Evolutionary conservation across 2,329 filamentous ascomycete genomes (phyloP), one percentile per base, ranked within the genome.

Genomic region (Meredithiella fracta): DNA sequence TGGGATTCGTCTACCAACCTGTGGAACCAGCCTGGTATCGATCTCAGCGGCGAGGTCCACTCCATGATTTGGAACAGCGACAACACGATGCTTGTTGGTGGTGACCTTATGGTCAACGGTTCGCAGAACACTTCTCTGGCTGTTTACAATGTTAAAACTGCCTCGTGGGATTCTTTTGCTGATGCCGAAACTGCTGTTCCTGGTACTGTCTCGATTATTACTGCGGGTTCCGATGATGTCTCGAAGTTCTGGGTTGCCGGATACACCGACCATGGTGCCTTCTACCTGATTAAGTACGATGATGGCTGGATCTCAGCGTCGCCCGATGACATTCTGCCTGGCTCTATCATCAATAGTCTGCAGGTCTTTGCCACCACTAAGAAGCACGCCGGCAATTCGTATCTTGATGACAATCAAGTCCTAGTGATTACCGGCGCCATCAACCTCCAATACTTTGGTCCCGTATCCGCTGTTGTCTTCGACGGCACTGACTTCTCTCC

Each of bases 391-490:
- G 69, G 73, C 14, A 80, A 77, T 1, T 69, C 77, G 38, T 71
- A 89, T 5, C 69, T 98, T 15, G 75, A 80, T 53, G 69, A 76
- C 17, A 73, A 80, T 60, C 80, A 92, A 65, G 76, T 80, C 3
- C 77, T 98, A 37, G 77, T 98, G 69, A 72, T 97, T 52, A 87
- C 87, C n/a, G 92, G 92, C 40, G 79, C 84, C 54, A 79, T 98
- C 61, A 76, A 80, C 61, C 74, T 97, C 17, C 79, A 84, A 0
- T 71, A 72, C 51, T 89, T 89, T 65, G 90, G 91, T 58, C 83
- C 82, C 57, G 87, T 85, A 4, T 94, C 91, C 14, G 89, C 87
- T 7, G 91, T 83, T 6, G 72, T 96, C 26, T 98, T 86, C 72
- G 87, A 97, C 64, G 92, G 92, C 63, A 87, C 82, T 9, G 71